A percentile compares a stretch with the other conserved stretches of the same genome.
These are phyloP conservation scores for Zoysia pacifica DNA, from an alignment of 176 grass and related monocot genomes.

Conservation along the genomic window DNA sequence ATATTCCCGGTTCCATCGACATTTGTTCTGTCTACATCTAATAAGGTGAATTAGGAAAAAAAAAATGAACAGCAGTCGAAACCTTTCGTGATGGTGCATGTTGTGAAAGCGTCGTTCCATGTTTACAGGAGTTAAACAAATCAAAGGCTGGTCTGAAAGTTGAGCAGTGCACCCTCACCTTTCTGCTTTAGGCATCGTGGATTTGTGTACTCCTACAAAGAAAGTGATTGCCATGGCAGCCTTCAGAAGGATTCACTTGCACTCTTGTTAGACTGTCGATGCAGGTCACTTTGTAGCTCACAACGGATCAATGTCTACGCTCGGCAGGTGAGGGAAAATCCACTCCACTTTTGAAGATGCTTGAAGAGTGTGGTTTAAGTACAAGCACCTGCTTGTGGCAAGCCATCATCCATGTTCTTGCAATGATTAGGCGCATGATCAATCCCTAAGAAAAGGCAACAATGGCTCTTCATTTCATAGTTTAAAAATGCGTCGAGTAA, in stretches of 20 bases:
- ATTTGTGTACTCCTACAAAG: not conserved
- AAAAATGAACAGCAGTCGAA: not conserved
- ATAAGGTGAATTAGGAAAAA: not conserved
- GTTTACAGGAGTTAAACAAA: constrained; percentile 5
- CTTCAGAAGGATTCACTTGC: constrained; percentile 23
- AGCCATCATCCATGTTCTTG: constrained; percentile 43
- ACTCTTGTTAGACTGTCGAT: constrained; percentile 6
- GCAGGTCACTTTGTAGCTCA: constrained; percentile 40
- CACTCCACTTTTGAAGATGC: constrained; percentile 22
- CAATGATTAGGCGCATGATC: constrained; percentile 32
- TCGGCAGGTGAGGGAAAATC: constrained; percentile 13
- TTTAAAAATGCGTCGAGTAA: not conserved
- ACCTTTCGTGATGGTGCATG: not conserved
- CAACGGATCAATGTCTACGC: not conserved
- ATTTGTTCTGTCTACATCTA: not conserved
- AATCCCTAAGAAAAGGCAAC: not conserved
- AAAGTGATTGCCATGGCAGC: constrained; percentile 31
- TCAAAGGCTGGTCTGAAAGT: constrained; percentile 21
- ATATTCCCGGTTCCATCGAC: not conserved
- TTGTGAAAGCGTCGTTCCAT: constrained; percentile 12
- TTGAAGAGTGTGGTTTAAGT: constrained; percentile 38
- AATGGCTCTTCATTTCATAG: not conserved
- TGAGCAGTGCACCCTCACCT: constrained; percentile 1
- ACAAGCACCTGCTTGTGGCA: constrained; percentile 13
- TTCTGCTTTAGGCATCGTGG: constrained; percentile 27